Percentiles rank a stretch among this genome's conserved stretches.
These are phyloP conservation scores for Schwanniomyces occidentalis DNA, from an alignment of 805 yeast species.

Conservation along the genomic window DNA sequence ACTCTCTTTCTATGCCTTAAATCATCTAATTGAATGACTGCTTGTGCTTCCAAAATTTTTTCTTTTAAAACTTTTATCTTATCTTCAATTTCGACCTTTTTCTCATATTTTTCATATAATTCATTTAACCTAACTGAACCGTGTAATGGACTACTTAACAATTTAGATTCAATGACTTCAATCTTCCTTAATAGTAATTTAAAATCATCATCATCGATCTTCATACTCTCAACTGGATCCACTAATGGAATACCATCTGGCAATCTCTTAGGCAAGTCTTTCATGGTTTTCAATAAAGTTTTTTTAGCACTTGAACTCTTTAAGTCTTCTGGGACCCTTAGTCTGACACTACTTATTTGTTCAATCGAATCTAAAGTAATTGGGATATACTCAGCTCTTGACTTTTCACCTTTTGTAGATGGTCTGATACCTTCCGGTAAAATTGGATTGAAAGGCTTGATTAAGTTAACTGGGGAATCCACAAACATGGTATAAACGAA, in stretches of 20 bases:
- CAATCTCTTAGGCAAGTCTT: constrained; percentile 78
- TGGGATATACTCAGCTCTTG: constrained; percentile 78
- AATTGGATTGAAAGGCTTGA: constrained; percentile 75
- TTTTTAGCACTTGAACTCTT: constrained; percentile 57
- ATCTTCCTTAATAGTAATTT: constrained; percentile 68
- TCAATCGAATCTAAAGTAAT: constrained; percentile 77
- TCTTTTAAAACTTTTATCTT: constrained; percentile 60
- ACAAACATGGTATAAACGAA: constrained; percentile 74
- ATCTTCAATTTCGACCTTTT: constrained; percentile 60
- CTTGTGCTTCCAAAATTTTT: constrained; percentile 78
- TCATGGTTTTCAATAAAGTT: constrained; percentile 67
- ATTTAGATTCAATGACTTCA: constrained; percentile 76
- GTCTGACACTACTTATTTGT: constrained; percentile 75
- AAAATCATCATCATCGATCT: constrained; percentile 82
- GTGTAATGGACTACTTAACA: constrained; percentile 67
- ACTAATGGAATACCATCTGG: constrained; percentile 90
- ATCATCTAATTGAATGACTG: constrained; percentile 92
- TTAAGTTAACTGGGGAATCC: constrained; percentile 81
- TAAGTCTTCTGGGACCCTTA: constrained; percentile 76
- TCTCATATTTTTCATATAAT: constrained; percentile 62
- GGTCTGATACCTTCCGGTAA: constrained; percentile 90
- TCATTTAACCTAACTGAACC: constrained; percentile 61
- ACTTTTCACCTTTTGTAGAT: constrained; percentile 66
- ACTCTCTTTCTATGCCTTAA: constrained; percentile 91
- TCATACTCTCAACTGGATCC: constrained; percentile 92